phyloP scores from a whole-genome alignment of 106 monocot species.

The Gastrodia elata region DNA sequence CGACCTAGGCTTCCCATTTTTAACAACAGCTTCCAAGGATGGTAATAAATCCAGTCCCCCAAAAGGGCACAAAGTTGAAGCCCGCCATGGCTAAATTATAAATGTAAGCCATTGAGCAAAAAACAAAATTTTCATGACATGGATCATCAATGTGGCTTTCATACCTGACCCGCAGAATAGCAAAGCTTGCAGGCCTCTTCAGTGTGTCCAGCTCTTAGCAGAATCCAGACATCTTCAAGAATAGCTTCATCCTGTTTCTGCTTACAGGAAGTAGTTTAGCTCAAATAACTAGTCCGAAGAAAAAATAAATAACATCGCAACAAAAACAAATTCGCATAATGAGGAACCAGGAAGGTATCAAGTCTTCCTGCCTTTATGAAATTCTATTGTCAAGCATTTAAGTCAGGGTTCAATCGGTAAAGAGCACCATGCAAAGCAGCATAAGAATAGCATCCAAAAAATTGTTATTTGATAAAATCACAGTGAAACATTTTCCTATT shows the following conservation, averaged over 20 bases:
- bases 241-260: conserved; percentile 94
- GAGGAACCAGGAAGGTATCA: background rate
- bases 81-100: conserved; percentile 71
- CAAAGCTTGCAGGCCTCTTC: conserved; percentile 94
- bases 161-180: conserved; percentile 91
- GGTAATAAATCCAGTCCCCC: conserved; percentile 80
- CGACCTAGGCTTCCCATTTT: conserved; percentile 53
- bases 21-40: conserved; percentile 61
- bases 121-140: background rate
- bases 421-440: background rate
- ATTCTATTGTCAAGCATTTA: too few relatives aligned
- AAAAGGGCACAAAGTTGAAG: conserved; percentile 87
- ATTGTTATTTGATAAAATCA: too few relatives aligned
- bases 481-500: background rate
- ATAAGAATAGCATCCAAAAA: too few relatives aligned
- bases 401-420: too few relatives aligned
- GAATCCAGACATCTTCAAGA: conserved; percentile 85
- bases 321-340: conserved; percentile 1
- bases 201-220: conserved; percentile 76
- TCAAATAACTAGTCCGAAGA: background rate
- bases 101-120: background rate
- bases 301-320: background rate
- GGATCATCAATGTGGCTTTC: background rate
- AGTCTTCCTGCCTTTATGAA: background rate
- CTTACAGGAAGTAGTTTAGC: background rate